Conservation (phyloP, 257 asterid genomes). For the Solanum gracilifrons region DNA sequence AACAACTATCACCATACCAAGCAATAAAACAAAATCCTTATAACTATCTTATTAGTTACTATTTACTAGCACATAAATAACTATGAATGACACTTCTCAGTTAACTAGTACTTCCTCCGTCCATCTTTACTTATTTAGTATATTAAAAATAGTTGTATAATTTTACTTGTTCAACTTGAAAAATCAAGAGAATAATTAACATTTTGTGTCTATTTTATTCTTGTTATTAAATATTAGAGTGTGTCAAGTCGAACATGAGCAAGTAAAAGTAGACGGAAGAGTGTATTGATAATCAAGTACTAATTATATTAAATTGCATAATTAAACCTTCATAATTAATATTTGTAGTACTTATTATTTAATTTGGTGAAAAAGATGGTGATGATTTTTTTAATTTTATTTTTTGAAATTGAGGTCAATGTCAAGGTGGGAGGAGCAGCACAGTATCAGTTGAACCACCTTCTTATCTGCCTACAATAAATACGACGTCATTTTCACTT, state of each 20-base stretch:
- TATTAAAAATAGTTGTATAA: too few species aligned
- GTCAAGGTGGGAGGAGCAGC: background rate
- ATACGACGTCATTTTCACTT: slow-evolving; percentile 43
- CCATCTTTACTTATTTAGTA: too few species aligned
- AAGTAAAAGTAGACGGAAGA: too few species aligned
- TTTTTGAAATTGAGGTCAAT: background rate
- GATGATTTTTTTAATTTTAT: background rate
- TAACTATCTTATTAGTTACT: too few species aligned
- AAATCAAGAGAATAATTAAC: too few species aligned
- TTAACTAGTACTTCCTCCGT: too few species aligned
- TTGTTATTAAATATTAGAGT: background rate
- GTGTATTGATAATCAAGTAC: background rate
- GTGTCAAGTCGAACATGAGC: fast-evolving
- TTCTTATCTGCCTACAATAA: background rate
- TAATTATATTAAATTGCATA: background rate
- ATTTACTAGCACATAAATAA: background rate
- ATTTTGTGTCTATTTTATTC: too few species aligned
- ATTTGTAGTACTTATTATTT: background rate
- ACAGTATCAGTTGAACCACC: background rate
- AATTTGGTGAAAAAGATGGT: background rate
- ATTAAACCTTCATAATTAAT: background rate
- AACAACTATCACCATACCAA: background rate
- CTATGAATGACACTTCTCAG: background rate
- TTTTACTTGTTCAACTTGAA: too few species aligned
- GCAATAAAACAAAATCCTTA: background rate